A percentile compares a stretch with the other conserved stretches of the same genome.
Evolutionary conservation across 306 rosid species (phyloP).

Genomic region (Trifolium fragiferum): DNA sequence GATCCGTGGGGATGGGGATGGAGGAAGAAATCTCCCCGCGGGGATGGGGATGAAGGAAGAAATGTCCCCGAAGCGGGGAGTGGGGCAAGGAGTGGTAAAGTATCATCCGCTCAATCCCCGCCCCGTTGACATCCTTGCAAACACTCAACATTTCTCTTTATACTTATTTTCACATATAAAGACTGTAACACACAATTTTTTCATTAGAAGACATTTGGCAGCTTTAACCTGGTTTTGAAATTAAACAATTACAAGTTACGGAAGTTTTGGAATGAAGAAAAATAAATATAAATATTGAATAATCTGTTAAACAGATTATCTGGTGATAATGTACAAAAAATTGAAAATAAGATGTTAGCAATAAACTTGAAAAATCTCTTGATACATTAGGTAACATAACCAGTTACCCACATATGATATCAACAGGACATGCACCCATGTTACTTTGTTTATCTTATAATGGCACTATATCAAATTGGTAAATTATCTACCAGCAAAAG

Average conservation of each 20-base stretch:
- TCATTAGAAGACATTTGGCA: background rate
- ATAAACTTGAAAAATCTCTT: background rate
- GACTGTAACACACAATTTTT: background rate
- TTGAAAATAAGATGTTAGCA: background rate
- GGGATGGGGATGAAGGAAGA: too few relatives aligned
- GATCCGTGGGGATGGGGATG: too few relatives aligned
- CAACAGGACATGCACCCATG: slow-evolving; percentile 13
- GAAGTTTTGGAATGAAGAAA: background rate
- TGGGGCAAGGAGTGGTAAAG: too few relatives aligned
- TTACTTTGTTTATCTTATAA: background rate
- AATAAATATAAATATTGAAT: slow-evolving; percentile 2
- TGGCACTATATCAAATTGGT: slow-evolving; percentile 1
- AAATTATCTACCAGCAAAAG: background rate
- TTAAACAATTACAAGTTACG: slow-evolving; percentile 11
- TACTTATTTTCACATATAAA: slow-evolving; percentile 24
- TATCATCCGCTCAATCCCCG: too few relatives aligned
- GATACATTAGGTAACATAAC: background rate
- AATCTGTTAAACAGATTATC: background rate
- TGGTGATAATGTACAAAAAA: background rate
- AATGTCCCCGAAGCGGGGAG: too few relatives aligned
- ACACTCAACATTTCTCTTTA: background rate
- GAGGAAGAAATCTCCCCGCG: too few relatives aligned
- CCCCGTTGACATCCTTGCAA: too few relatives aligned
- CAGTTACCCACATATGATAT: background rate
- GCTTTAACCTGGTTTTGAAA: slow-evolving; percentile 8